These are phyloP conservation scores for Colletotrichum sp. DNA, from an alignment of 2,329 filamentous ascomycete species.

Conservation along the genomic window DNA sequence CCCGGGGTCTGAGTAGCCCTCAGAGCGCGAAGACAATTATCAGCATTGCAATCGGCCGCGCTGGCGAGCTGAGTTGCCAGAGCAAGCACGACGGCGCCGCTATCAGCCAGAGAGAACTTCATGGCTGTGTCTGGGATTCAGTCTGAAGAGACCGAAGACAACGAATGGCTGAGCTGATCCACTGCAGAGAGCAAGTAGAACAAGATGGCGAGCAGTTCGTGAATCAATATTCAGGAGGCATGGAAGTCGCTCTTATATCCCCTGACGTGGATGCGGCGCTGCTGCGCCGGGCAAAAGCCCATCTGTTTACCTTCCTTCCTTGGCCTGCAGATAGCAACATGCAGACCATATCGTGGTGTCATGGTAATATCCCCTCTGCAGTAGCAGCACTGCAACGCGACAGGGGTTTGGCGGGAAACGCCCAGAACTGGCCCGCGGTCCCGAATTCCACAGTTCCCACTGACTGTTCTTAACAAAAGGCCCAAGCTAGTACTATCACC, in stretches of 20 bases:
- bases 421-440: background rate
- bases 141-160: background rate
- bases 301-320: background rate
- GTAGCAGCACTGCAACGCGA: background rate
- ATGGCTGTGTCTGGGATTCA: background rate
- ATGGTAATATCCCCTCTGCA: background rate
- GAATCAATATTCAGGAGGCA: background rate
- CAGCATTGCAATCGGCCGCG: constrained; percentile 29
- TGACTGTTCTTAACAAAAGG: background rate
- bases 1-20: constrained; percentile 35
- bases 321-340: background rate
- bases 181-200: background rate
- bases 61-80: background rate
- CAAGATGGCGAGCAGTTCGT: background rate
- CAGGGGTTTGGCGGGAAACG: background rate
- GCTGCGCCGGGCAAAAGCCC: background rate
- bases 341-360: background rate
- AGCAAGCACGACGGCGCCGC: background rate
- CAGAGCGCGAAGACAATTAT: constrained; percentile 40
- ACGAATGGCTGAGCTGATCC: background rate
- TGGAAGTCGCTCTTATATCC: background rate
- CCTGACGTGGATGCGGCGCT: background rate
- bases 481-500: background rate
- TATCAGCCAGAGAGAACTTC: background rate
- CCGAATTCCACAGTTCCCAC: background rate